Percentiles rank a stretch among this genome's conserved stretches.
Evolutionary conservation across 1,139 yeast genomes (phyloP).

Genomic region (Scheffersomyces lignicola): DNA sequence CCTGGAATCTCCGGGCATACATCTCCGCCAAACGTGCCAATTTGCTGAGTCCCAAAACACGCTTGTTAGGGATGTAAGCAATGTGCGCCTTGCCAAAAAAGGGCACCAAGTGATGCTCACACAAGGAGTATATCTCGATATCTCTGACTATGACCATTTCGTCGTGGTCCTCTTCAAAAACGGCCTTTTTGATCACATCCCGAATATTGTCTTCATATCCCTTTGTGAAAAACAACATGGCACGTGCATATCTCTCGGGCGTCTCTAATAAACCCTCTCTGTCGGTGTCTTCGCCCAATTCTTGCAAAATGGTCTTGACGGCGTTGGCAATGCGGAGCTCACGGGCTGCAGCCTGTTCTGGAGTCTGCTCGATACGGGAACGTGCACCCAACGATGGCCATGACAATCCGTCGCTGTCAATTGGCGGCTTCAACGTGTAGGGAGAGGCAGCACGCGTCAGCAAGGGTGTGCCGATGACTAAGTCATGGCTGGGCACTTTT

Average conservation of each 20-base stretch:
- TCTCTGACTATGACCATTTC: constrained; percentile 98
- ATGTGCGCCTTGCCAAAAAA: constrained; percentile 96
- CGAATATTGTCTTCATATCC: constrained; percentile 93
- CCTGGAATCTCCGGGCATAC: constrained; percentile 94
- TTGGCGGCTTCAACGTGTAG: constrained; percentile 78
- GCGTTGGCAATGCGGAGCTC: constrained; percentile 81
- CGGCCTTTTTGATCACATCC: constrained; percentile 92
- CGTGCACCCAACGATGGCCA: constrained; percentile 96
- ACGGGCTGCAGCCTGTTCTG: constrained; percentile 60
- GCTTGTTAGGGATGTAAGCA: constrained; percentile 92
- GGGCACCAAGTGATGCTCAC: constrained; percentile 98
- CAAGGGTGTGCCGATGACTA: constrained; percentile 42
- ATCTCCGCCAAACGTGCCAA: constrained; percentile 94
- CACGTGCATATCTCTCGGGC: constrained; percentile 94
- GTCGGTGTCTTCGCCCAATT: constrained; percentile 86
- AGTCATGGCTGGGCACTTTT: constrained; percentile 13
- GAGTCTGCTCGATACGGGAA: constrained; percentile 63
- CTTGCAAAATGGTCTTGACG: constrained; percentile 75
- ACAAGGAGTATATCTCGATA: constrained; percentile 85
- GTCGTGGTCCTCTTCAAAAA: constrained; percentile 97
- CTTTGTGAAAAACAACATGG: constrained; percentile 92
- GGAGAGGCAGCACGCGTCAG: constrained; percentile 83
- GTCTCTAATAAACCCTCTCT: constrained; percentile 93
- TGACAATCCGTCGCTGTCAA: constrained; percentile 86
- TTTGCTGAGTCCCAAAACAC: constrained; percentile 92